Conservation (phyloP, 208 protist genomes). For the Hexamita inflata region DNA sequence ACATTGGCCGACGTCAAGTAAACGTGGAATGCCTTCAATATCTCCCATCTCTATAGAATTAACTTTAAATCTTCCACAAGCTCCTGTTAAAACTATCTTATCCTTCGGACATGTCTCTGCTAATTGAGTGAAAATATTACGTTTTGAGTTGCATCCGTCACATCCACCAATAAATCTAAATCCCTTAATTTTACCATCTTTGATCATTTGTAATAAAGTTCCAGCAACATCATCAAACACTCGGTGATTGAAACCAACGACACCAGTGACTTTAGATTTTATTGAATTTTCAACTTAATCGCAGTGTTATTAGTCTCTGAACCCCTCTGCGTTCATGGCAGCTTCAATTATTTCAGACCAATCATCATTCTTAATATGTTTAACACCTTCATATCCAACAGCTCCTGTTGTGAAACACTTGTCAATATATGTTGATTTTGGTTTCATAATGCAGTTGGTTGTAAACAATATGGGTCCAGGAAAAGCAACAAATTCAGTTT, state of each 20-base stretch:
- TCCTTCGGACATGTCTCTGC: slow-evolving; percentile 39
- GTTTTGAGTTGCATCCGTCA: slow-evolving; percentile 54
- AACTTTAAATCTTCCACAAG: slow-evolving; percentile 54
- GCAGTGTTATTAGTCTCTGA: slow-evolving; percentile 27
- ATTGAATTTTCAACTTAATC: slow-evolving; percentile 16
- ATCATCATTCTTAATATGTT: slow-evolving; percentile 41
- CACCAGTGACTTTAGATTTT: not conserved
- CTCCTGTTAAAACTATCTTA: slow-evolving; percentile 57
- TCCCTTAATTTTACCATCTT: slow-evolving; percentile 53
- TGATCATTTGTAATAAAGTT: slow-evolving; percentile 53
- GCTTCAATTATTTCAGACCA: slow-evolving; percentile 46
- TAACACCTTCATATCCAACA: slow-evolving; percentile 45
- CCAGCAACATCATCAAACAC: slow-evolving; percentile 32
- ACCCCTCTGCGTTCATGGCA: slow-evolving; percentile 44
- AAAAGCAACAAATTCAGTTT: slow-evolving; percentile 56
- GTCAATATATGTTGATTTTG: slow-evolving; percentile 50
- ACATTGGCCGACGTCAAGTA: slow-evolving; percentile 67
- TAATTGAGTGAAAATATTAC: slow-evolving; percentile 57
- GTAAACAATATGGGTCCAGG: slow-evolving; percentile 68
- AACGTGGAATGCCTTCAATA: slow-evolving; percentile 53
- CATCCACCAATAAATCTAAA: slow-evolving; percentile 64
- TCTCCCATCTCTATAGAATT: slow-evolving; percentile 33
- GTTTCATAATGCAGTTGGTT: slow-evolving; percentile 62
- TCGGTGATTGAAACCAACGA: slow-evolving; percentile 40
- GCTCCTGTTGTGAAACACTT: slow-evolving; percentile 52